phyloP scores from a whole-genome alignment of 2,329 filamentous ascomycete species.

The Pestalotiopsis sp. region DNA sequence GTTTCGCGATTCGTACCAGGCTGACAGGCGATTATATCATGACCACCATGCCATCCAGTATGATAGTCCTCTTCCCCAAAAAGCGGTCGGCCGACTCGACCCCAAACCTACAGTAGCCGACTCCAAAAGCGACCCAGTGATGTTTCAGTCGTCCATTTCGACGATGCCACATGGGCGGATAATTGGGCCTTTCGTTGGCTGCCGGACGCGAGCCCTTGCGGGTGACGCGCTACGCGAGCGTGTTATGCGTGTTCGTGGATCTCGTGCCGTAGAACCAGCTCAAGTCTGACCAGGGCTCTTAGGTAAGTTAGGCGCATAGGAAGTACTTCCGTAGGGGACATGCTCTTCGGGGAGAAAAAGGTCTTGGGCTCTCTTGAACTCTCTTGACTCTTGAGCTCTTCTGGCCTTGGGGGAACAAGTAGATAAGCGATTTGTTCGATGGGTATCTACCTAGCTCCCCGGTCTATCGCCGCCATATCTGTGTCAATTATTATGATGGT shows the following conservation, averaged over 20 bases:
- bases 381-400: background rate
- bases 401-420: background rate
- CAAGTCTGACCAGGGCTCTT: too few relatives aligned
- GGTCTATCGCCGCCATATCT: background rate
- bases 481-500: background rate
- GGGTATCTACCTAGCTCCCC: background rate
- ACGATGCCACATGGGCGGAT: constrained; percentile 2
- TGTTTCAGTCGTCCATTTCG: constrained; percentile 1
- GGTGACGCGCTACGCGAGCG: background rate
- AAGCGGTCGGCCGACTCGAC: background rate
- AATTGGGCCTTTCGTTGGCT: background rate
- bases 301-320: too few relatives aligned
- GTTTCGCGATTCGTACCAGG: too few relatives aligned
- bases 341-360: too few relatives aligned
- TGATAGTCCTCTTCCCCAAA: background rate
- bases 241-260: too few relatives aligned
- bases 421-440: background rate
- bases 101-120: background rate
- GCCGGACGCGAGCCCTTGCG: background rate
- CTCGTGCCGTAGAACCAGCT: too few relatives aligned
- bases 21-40: background rate
- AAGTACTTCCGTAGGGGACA: too few relatives aligned
- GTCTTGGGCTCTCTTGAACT: background rate
- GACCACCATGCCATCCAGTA: background rate
- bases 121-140: background rate